A percentile compares a stretch with the other conserved stretches of the same genome.
Evolutionary conservation across 345 rosid species (phyloP).

Genomic region (Pistacia integerrima): DNA sequence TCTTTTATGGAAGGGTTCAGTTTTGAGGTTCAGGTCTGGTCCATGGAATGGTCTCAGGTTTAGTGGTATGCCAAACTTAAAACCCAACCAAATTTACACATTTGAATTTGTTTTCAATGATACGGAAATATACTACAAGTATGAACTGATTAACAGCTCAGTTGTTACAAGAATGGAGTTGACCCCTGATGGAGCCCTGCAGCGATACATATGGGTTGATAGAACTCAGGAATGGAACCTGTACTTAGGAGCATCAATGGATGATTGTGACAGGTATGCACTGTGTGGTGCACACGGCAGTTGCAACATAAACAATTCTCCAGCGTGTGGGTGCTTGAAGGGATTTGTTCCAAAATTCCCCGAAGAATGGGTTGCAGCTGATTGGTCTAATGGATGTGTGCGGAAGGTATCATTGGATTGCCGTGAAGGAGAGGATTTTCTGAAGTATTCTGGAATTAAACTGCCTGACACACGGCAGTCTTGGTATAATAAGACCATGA

Average conservation of each 20-base stretch:
- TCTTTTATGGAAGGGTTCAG: conserved; percentile 3
- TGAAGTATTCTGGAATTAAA: conserved; percentile 30
- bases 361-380: conserved; percentile 32
- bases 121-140: conserved; percentile 8
- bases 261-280: conserved; percentile 42
- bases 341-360: conserved; percentile 45
- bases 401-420: conserved; percentile 39
- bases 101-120: background rate
- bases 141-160: conserved; percentile 23
- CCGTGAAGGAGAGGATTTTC: conserved; percentile 31
- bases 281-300: conserved; percentile 47
- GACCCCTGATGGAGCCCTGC: conserved; percentile 29
- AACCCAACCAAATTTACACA: background rate
- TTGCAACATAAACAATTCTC: conserved; percentile 36
- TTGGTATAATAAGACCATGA: conserved; percentile 29
- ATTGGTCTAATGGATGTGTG: conserved; percentile 49
- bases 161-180: conserved; percentile 34
- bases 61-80: conserved; percentile 2
- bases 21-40: background rate
- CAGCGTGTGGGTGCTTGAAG: conserved; percentile 41
- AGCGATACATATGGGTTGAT: conserved; percentile 46
- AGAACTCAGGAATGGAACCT: conserved; percentile 31
- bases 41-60: conserved; percentile 28
- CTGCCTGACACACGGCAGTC: conserved; percentile 44
- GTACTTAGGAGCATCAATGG: conserved; percentile 36